Percentiles rank a stretch among this genome's conserved stretches.
phyloP scores from a whole-genome alignment of 1,284 basidiomycete genomes.

The Trichosporon asahii region DNA sequence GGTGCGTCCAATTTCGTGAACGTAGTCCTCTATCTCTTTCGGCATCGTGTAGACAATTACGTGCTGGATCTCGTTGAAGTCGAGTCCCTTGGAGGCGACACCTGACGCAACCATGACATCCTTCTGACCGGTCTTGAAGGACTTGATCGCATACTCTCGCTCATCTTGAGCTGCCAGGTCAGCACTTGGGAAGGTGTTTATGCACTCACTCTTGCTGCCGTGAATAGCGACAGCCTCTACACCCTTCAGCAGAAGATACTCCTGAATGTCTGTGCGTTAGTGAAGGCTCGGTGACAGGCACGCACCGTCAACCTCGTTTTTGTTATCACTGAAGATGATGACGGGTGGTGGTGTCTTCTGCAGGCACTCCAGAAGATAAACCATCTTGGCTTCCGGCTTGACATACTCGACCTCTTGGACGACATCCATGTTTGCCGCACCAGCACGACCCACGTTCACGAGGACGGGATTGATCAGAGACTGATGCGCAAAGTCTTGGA shows the following conservation, averaged over 20 bases:
- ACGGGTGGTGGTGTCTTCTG: slow-evolving; percentile 99
- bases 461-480: slow-evolving; percentile 88
- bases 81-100: slow-evolving; percentile 94
- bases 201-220: slow-evolving; percentile 79
- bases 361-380: slow-evolving; percentile 92
- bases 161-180: slow-evolving; percentile 82
- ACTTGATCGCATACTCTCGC: slow-evolving; percentile 95
- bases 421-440: slow-evolving; percentile 94
- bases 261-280: slow-evolving; percentile 72
- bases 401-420: slow-evolving; percentile 98
- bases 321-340: slow-evolving; percentile 97
- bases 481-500: slow-evolving; percentile 96
- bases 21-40: slow-evolving; percentile 92
- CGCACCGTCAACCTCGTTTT: slow-evolving; percentile 96
- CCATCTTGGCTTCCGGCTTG: slow-evolving; percentile 99
- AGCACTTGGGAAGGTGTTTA: not conserved
- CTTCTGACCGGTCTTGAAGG: slow-evolving; percentile 93
- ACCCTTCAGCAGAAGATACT: slow-evolving; percentile 92
- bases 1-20: slow-evolving; percentile 97
- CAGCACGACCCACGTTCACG: slow-evolving; percentile 96
- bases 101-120: slow-evolving; percentile 99
- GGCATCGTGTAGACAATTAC: slow-evolving; percentile 82
- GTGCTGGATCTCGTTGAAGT: slow-evolving; percentile 89
- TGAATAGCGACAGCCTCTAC: slow-evolving; percentile 99
- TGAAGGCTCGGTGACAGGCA: not conserved